Conservation (phyloP, 2,329 filamentous ascomycete genomes). For the Zymoseptoria crescenta region DNA sequence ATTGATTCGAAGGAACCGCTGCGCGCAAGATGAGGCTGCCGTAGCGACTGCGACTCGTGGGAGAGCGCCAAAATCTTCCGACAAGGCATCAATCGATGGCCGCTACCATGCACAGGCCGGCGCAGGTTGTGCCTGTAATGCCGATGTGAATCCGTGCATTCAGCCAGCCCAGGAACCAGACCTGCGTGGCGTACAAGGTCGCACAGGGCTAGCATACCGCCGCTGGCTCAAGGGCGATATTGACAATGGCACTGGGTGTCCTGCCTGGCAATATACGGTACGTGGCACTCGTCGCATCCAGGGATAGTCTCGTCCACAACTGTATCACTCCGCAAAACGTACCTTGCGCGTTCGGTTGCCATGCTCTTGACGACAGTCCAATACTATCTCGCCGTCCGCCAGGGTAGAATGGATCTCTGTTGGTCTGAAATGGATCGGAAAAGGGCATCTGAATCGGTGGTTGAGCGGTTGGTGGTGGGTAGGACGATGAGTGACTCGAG, state of each 20-base stretch:
- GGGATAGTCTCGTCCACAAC: neutral
- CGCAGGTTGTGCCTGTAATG: neutral
- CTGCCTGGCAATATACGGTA: neutral
- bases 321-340: constrained; percentile 10
- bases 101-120: neutral
- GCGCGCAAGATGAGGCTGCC: neutral
- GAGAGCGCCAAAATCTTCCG: neutral
- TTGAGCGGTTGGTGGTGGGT: constrained; percentile 27
- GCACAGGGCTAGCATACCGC: neutral
- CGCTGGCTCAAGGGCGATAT: neutral
- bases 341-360: constrained; percentile 21
- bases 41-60: neutral
- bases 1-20: neutral
- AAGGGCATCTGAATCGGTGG: constrained; percentile 40
- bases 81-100: neutral
- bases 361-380: constrained; percentile 29
- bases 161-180: neutral
- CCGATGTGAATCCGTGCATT: neutral
- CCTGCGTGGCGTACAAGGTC: neutral
- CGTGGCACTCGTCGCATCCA: neutral
- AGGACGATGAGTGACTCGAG: constrained; percentile 30
- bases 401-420: constrained; percentile 41
- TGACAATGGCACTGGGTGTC: neutral
- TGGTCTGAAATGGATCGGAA: constrained; percentile 38
- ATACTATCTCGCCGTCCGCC: constrained; percentile 35